phyloP scores from a whole-genome alignment of 2,329 filamentous ascomycete species.

The Hortaea werneckii region DNA sequence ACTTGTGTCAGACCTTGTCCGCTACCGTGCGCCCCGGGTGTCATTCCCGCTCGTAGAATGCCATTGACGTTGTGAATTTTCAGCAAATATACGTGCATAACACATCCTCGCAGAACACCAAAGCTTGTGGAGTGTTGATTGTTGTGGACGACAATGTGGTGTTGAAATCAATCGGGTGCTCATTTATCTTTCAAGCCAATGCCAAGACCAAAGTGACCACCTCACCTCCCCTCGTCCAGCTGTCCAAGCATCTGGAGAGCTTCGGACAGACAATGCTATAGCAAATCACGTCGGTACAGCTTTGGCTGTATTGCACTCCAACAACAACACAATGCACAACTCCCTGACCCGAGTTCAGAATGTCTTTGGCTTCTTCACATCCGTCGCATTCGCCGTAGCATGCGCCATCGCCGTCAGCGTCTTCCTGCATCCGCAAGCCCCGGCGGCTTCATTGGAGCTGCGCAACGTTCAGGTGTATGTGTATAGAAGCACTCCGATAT shows the following conservation, averaged over 20 bases:
- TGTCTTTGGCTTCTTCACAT: slow-evolving; percentile 96
- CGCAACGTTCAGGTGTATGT: slow-evolving; percentile 78
- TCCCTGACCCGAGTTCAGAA: slow-evolving; percentile 76
- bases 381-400: slow-evolving; percentile 73
- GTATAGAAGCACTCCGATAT: background rate
- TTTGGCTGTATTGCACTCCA: background rate
- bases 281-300: background rate
- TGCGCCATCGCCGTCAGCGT: slow-evolving; percentile 73
- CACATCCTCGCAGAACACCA: too few relatives aligned
- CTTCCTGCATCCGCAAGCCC: slow-evolving; percentile 57
- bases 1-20: too few relatives aligned
- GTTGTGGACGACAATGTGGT: too few relatives aligned
- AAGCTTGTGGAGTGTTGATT: too few relatives aligned
- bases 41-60: too few relatives aligned
- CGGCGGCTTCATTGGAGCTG: slow-evolving; percentile 53
- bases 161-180: too few relatives aligned
- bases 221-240: slow-evolving; percentile 1
- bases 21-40: too few relatives aligned
- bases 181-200: background rate
- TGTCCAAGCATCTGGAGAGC: background rate
- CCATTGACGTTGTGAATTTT: too few relatives aligned
- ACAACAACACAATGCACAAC: slow-evolving; percentile 63
- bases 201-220: slow-evolving; percentile 4
- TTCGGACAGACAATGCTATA: background rate
- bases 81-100: too few relatives aligned